These are phyloP conservation scores for Brettanomyces bruxellensis DNA, from an alignment of 805 yeast species.

Conservation along the genomic window DNA sequence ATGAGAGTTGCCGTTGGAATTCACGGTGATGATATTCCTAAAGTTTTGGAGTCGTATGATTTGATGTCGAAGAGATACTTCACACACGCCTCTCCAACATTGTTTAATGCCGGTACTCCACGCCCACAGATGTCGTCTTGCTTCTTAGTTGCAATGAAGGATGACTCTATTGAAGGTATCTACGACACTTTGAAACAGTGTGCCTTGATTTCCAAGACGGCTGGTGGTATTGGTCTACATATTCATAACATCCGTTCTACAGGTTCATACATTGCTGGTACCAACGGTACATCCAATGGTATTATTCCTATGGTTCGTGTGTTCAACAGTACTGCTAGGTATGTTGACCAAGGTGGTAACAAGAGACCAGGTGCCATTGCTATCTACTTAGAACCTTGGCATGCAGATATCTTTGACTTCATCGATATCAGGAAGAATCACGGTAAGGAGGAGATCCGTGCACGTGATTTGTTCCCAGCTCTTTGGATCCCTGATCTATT, in stretches of 20 bases:
- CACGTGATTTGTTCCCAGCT: constrained; percentile 55
- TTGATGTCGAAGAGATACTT: constrained; percentile 50
- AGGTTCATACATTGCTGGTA: constrained; percentile 54
- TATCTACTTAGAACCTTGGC: constrained; percentile 56
- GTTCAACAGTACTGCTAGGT: constrained; percentile 54
- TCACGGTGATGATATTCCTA: constrained; percentile 44
- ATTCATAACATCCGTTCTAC: constrained; percentile 51
- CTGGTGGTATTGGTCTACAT: constrained; percentile 58
- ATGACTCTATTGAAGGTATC: constrained; percentile 55
- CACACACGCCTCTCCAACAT: constrained; percentile 56
- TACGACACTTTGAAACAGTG: constrained; percentile 52
- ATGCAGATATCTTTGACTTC: constrained; percentile 49
- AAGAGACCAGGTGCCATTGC: constrained; percentile 62
- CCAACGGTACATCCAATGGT: constrained; percentile 57
- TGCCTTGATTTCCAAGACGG: constrained; percentile 53
- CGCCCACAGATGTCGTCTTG: constrained; percentile 54
- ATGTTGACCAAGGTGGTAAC: constrained; percentile 60
- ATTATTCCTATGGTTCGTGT: constrained; percentile 56
- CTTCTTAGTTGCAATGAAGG: constrained; percentile 55
- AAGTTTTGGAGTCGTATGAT: constrained; percentile 47
- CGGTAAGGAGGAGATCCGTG: constrained; percentile 56
- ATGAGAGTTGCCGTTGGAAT: constrained; percentile 59
- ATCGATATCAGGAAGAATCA: constrained; percentile 54
- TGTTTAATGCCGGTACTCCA: constrained; percentile 56
- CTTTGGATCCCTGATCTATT: constrained; percentile 56